Base-by-base conservation (phyloP, 1,139 yeast genomes). In the Wickerhamomyces sp. region DNA sequence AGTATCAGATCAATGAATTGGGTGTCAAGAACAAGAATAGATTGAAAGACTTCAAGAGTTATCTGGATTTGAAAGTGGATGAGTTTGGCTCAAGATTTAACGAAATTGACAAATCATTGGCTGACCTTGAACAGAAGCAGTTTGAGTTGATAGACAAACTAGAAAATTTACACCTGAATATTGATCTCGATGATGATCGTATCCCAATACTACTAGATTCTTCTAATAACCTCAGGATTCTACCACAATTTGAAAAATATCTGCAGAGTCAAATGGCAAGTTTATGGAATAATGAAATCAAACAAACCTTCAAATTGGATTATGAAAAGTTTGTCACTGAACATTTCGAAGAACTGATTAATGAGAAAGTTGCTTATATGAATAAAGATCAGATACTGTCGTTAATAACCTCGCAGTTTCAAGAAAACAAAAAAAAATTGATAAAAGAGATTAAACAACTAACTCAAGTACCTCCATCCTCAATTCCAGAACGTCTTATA, bases 1-100 rank as follows among this genome's bases (percentile, higher is more conserved):
- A 53, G 36, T 46, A 41, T 40, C 56, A 52, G 32, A 50, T 53
- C 26, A 51, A 52, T 27, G 56, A 53, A 13, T 13, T 46, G 3
- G 45, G 49, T 29, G 18, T 35, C 8, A 52, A 42, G 41, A 39
- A 52, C n/a, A 49, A 48, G 40, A 30, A 33, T 17, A 44, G 45
- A 20, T 22, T 50, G 5, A 37, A 40, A n/a, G 55, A 51, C 4
- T 38, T 51, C 9, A 36, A 47, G 16, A 45, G 40, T 32, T 51
- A 42, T 27, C 12, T 52, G 9, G 55, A 52, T 35, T n/a, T 37
- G 26, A 48, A 51, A 36, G n/a, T 49, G 25, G 48, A 50, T 12
- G 46, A 42, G 13, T 38, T 48, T 12, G 34, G 36, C 8, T 24
- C 24, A 2, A 45, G 36, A 30, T 44, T 49, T 20, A 10, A 17